Percentiles rank a stretch among this genome's conserved stretches.
Evolutionary conservation across 805 yeast genomes (phyloP).

Genomic region (Groenewaldozyma salmanticensis): DNA sequence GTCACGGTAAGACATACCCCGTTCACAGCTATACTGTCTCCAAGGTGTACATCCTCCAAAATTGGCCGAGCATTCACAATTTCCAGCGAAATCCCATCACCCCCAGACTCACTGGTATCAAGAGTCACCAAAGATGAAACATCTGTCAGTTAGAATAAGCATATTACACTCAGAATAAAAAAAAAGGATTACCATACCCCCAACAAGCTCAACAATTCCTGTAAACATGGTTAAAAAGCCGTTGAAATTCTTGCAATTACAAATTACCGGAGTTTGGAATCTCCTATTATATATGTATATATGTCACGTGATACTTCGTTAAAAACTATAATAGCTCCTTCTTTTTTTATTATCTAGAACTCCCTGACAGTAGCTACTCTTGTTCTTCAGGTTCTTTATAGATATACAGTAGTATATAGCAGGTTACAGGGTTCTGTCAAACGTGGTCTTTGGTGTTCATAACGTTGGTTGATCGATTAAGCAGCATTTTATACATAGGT

Average conservation of each 20-base stretch:
- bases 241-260: background rate
- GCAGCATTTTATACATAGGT: background rate
- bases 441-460: no score
- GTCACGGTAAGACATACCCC: conserved; percentile 92
- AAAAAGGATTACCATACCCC: conserved; percentile 32
- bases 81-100: conserved; percentile 64
- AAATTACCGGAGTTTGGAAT: no score
- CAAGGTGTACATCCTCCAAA: conserved; percentile 74
- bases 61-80: conserved; percentile 54
- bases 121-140: conserved; percentile 15
- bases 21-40: conserved; percentile 86
- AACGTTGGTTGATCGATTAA: no score
- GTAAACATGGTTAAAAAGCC: conserved; percentile 59
- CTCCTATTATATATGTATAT: no score
- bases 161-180: conserved; percentile 36
- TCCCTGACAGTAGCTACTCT: no score
- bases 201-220: conserved; percentile 83
- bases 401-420: no score
- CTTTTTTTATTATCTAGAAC: no score
- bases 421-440: no score
- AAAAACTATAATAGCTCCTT: no score
- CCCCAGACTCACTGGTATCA: conserved; percentile 49
- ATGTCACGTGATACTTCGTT: no score
- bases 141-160: conserved; percentile 12
- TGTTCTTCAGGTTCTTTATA: no score